Conservation (phyloP, 2,329 filamentous ascomycete genomes). For the Penicillium sp. region DNA sequence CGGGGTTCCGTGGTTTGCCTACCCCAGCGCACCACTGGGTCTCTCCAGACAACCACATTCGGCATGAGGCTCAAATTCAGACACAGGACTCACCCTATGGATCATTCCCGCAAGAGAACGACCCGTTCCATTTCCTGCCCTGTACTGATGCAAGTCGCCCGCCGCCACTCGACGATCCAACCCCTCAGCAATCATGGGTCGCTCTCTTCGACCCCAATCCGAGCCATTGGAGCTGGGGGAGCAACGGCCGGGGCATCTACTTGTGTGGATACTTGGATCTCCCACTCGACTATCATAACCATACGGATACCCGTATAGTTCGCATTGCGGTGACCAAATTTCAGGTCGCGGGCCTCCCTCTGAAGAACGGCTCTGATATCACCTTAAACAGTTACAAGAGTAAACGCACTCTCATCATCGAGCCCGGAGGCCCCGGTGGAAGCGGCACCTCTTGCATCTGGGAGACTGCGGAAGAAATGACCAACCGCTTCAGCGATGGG, state of each 20-base stretch:
- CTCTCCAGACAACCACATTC: neutral
- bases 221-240: conserved; percentile 25
- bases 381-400: conserved; percentile 14
- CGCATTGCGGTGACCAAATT: conserved; percentile 27
- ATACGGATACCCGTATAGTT: conserved; percentile 23
- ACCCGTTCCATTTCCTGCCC: conserved; percentile 26
- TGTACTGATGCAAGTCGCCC: conserved; percentile 23
- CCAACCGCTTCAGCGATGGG: conserved; percentile 25
- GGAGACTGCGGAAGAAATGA: conserved; percentile 22
- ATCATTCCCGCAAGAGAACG: conserved; percentile 14
- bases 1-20: neutral
- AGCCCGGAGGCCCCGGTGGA: conserved; percentile 26
- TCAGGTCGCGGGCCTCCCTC: conserved; percentile 23
- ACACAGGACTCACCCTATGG: conserved; percentile 12
- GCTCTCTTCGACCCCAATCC: conserved; percentile 21
- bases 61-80: neutral
- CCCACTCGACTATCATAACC: conserved; percentile 26
- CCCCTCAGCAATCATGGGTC: conserved; percentile 21
- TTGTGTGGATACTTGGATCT: conserved; percentile 28
- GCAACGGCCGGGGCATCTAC: conserved; percentile 23
- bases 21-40: neutral
- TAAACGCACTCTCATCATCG: conserved; percentile 27
- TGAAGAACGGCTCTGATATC: neutral
- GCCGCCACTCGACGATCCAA: conserved; percentile 20
- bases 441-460: conserved; percentile 24